Base-by-base conservation (phyloP, 1,284 basidiomycete genomes). In the Puccinia triticina region DNA sequence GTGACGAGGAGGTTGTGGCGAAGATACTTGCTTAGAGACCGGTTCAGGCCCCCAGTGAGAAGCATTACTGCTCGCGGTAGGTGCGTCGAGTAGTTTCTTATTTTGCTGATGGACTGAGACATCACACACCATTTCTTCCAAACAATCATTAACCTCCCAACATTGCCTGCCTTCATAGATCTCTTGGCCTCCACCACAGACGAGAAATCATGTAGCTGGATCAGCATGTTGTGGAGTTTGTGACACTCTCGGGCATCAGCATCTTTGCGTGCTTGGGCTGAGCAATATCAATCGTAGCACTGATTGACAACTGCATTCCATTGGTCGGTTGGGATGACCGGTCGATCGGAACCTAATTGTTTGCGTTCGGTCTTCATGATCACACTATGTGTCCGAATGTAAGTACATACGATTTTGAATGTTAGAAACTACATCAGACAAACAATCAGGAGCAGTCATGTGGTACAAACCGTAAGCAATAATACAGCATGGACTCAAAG, bases 101-200 rank as follows among this genome's bases (percentile, higher is more conserved):
- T 37, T 32, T 50, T 67, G 21, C 69, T 69, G 64, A 78, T 66
- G 10, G 61, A 43, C 50, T 78, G 76, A 3, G 64, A 46, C 64
- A 78, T 50, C 26, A 78, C 34, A 55, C 43, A 46, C 76, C 76
- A 77, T n/a, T 66, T 66, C 34, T 77, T 77, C 76, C 76, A 77
- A 2, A 77, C 64, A 26, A 50, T 46, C 21, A 77, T 77, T 4
- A 77, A 61, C 7, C 43, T 37, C 7, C 76, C 76, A 23, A 77
- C 61, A 53, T 77, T 61, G 21, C 76, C 76, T 23, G 76, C 59
- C 21, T 48, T 46, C 59, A 67, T 78, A 23, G n/a, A n/a, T 23
- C 64, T 46, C 34, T 78, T 67, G 32, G 76, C 76, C 40, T 78
- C 76, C 53, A 67, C 48, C 14, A 78, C 64, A 5, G 64, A 50